Conservation (phyloP, 805 yeast species). For the Nematodospora valgi region DNA sequence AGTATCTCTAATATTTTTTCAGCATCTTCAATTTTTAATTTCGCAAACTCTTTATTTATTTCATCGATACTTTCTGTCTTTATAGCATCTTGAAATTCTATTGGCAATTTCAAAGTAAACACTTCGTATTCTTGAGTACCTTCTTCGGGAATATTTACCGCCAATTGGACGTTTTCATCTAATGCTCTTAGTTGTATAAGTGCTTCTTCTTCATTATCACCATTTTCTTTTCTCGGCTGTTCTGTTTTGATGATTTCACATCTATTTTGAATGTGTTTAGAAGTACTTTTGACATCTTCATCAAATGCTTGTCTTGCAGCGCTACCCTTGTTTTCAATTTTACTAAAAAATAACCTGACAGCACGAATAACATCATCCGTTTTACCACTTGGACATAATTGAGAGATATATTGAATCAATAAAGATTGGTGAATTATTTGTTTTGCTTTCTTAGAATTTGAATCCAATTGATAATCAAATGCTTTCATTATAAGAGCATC, state of each 20-base stretch:
- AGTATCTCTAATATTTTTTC: conserved; percentile 71
- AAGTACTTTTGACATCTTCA: conserved; percentile 72
- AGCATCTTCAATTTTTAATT: conserved; percentile 71
- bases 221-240: conserved; percentile 24
- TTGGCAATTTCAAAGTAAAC: conserved; percentile 54
- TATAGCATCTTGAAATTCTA: conserved; percentile 71
- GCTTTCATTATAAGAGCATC: conserved; percentile 93
- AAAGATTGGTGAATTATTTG: conserved; percentile 79
- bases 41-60: conserved; percentile 78
- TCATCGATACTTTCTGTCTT: conserved; percentile 66
- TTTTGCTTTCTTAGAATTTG: conserved; percentile 50
- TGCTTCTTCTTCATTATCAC: conserved; percentile 58
- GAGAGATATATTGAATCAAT: conserved; percentile 67
- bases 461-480: conserved; percentile 74
- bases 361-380: conserved; percentile 36
- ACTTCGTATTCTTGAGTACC: conserved; percentile 54
- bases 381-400: conserved; percentile 28
- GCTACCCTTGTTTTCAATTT: conserved; percentile 46
- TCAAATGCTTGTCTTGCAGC: conserved; percentile 70
- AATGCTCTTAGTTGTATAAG: conserved; percentile 84
- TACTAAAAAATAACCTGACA: conserved; percentile 64
- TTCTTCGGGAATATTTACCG: conserved; percentile 63
- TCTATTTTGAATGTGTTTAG: conserved; percentile 69
- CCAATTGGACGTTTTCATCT: conserved; percentile 76
- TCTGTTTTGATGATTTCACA: conserved; percentile 65